These are phyloP conservation scores for Venturia aucupariae DNA, from an alignment of 2,329 filamentous ascomycete genomes.

Conservation along the genomic window DNA sequence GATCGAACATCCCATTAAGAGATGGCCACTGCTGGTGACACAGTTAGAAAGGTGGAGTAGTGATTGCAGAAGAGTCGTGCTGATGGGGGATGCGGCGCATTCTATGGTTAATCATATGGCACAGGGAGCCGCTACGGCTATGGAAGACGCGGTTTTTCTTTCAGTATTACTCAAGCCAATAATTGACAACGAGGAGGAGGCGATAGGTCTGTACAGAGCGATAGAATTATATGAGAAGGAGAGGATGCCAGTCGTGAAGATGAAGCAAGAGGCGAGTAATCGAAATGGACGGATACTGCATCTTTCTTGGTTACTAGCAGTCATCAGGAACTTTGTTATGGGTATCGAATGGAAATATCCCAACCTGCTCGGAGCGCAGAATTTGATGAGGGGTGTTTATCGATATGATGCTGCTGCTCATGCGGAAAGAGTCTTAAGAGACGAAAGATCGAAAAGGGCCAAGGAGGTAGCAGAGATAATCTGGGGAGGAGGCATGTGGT, in stretches of 20 bases:
- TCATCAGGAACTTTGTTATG: conserved; percentile 30
- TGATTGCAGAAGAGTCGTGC: conserved; percentile 32
- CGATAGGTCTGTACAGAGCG: conserved; percentile 27
- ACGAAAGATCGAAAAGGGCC: not conserved
- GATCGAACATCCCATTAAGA: conserved; percentile 25
- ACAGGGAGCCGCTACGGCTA: conserved; percentile 36
- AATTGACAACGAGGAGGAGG: conserved; percentile 20
- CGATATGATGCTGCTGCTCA: conserved; percentile 27
- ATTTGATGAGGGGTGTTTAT: conserved; percentile 31
- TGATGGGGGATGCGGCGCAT: conserved; percentile 37
- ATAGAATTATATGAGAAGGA: conserved; percentile 32
- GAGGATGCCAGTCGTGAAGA: conserved; percentile 34
- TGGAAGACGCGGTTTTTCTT: conserved; percentile 37
- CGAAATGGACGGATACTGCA: conserved; percentile 31
- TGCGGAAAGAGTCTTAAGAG: not conserved
- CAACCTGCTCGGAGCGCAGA: conserved; percentile 33
- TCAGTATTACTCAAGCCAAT: conserved; percentile 28
- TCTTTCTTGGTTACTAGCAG: conserved; percentile 27
- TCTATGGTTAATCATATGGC: conserved; percentile 37
- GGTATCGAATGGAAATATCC: conserved; percentile 28
- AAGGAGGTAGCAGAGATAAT: not conserved
- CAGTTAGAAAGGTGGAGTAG: conserved; percentile 35
- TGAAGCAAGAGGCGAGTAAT: conserved; percentile 35
- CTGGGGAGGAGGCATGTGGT: not conserved
- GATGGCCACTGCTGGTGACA: conserved; percentile 38